Conservation (phyloP, 164 flowering plant genomes). For the Liquidambar formosana region DNA sequence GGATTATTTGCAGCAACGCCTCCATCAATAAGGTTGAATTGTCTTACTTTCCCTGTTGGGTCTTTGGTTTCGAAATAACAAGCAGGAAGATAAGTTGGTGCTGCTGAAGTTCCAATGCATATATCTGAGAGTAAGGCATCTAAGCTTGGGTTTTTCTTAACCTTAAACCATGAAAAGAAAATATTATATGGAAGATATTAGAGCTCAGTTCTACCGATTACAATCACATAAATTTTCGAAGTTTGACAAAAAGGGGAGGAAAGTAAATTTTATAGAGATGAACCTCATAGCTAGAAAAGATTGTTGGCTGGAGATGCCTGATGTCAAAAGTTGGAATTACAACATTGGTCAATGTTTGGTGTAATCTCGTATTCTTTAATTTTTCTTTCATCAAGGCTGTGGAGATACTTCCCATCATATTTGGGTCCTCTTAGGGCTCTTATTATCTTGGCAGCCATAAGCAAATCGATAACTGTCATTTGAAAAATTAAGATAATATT, state of each 20-base stretch:
- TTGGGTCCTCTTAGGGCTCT: conserved; percentile 23
- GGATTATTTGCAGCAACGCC: conserved; percentile 40
- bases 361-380: conserved; percentile 14
- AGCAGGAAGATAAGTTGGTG: conserved; percentile 46
- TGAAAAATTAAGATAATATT: neutral
- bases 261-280: neutral
- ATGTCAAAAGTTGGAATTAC: conserved; percentile 37
- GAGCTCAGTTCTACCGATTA: too few species aligned
- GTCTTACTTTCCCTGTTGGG: conserved; percentile 18
- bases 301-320: conserved; percentile 24
- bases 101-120: conserved; percentile 42
- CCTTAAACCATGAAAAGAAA: neutral
- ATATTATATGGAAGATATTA: too few species aligned
- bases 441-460: neutral
- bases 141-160: neutral
- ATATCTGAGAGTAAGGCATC: conserved; percentile 33
- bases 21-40: conserved; percentile 39
- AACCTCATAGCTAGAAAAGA: conserved; percentile 32
- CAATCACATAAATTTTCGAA: too few species aligned
- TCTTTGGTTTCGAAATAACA: conserved; percentile 24
- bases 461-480: conserved; percentile 10
- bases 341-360: conserved; percentile 29
- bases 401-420: conserved; percentile 29
- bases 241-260: neutral
- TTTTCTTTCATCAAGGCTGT: conserved; percentile 6